Evolutionary conservation across 495 filamentous ascomycete species (phyloP), one percentile per base, ranked within the genome.

Genomic region (Pyrenopolyporus hunteri): DNA sequence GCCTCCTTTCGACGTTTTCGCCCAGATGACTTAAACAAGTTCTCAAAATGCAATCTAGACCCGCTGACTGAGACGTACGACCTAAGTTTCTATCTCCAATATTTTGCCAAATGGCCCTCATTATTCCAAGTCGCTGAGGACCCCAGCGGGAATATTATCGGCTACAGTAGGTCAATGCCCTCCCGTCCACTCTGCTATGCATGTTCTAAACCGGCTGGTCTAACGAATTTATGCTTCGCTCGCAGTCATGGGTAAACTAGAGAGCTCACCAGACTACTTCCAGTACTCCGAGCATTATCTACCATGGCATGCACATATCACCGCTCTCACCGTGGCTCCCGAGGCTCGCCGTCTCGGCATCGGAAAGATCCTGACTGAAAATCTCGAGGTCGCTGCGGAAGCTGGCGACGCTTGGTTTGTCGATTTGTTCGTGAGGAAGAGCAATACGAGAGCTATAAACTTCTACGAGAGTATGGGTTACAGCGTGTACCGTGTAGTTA

Each of bases 251-350:
- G 94, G 92, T 60, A 98, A 98, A 76, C 80, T 94, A 48, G 95
- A 98, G 78, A 87, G 91, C 65, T 92, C 92, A 28, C 92, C 90
- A 19, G 77, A 84, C 14, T 83, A 83, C 51, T 82, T 86, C 72
- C 75, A 82, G 43, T 83, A 85, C 67, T 91, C 87, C 46, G 82
- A 88, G 63, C 90, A 95, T 76, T 96, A 93, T 74, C 89, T 93
- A 14, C 93, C 95, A 19, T 98, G 91, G 90, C 94, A 98, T 75
- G 94, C 93, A 23, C 94, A 98, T 76, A 96, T 98, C 75, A 98
- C 94, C 13, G 93, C 93, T 32, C 80, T 98, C 13, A 97, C 94
- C 2, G 91, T 98, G 19, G 89, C 93, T 10, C 94, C 94, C 0
- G 84, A 87, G 64, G 91, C 87, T 55, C 87, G 93, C 13, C 86